Percentiles rank a stretch among this genome's conserved stretches.
phyloP scores from a whole-genome alignment of 768 basidiomycete species.

The Hydnomerulius pinastri region DNA sequence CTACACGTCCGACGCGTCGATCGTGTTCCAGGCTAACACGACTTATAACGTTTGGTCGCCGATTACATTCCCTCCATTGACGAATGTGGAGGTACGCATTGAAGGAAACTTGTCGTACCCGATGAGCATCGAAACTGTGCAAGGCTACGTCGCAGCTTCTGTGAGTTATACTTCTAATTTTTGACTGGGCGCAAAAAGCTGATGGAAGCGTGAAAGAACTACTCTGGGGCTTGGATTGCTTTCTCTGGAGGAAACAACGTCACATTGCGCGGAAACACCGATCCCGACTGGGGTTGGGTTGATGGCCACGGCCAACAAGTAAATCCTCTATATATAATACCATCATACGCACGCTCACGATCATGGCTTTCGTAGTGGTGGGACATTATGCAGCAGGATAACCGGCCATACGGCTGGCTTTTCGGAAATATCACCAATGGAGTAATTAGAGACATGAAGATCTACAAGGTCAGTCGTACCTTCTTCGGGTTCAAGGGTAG shows the following conservation, averaged over 20 bases:
- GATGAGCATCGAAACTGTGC: slow-evolving; percentile 49
- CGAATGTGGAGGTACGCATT: slow-evolving; percentile 57
- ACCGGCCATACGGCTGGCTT: slow-evolving; percentile 56
- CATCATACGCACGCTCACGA: background rate
- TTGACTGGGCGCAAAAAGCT: background rate
- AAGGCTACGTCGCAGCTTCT: slow-evolving; percentile 47
- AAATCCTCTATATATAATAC: slow-evolving; percentile 8
- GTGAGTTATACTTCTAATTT: slow-evolving; percentile 29
- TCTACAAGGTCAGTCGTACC: slow-evolving; percentile 51
- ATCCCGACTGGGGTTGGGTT: slow-evolving; percentile 67
- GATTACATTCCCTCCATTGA: slow-evolving; percentile 53
- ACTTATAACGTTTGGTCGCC: slow-evolving; percentile 66
- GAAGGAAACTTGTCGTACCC: slow-evolving; percentile 63
- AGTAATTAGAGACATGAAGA: slow-evolving; percentile 57
- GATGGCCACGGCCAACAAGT: slow-evolving; percentile 60
- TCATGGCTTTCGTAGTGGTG: slow-evolving; percentile 48
- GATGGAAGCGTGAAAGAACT: slow-evolving; percentile 31
- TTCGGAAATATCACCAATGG: slow-evolving; percentile 56
- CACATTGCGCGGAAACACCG: slow-evolving; percentile 53
- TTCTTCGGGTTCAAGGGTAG: background rate
- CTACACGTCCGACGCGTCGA: slow-evolving; percentile 46
- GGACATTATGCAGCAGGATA: slow-evolving; percentile 51
- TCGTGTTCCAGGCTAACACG: slow-evolving; percentile 55
- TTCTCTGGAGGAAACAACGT: slow-evolving; percentile 59
- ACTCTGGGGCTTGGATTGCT: slow-evolving; percentile 52